Evolutionary conservation across 176 grass and related monocot species (phyloP), one percentile per base, ranked within the genome.

Genomic region (Oryza coarctata): DNA sequence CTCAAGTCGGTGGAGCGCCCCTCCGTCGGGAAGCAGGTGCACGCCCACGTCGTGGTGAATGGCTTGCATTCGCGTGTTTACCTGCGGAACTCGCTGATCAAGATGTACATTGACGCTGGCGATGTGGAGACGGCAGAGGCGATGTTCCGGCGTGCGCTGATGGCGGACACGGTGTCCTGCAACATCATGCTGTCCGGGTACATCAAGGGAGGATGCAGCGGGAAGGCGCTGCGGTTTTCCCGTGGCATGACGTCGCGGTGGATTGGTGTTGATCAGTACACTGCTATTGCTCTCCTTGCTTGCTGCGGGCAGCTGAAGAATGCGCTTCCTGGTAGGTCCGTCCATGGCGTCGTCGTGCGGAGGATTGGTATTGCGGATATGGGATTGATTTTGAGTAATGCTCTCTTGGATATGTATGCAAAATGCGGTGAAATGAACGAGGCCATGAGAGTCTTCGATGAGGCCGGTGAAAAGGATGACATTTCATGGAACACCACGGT

Each of bases 131-230:
- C 67, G 31, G 90, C 83, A 0, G 87, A 76, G 38, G 63, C 44
- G 41, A 71, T 89, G 84, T 89, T 89, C 73, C 9, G 52, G 31
- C 66, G 64, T 31, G 75, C 75, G 31, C 55, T 49, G 0, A 13
- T 3, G 74, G 36, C 17, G 12, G 87, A 92, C 67, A 14, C 55
- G 3, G 84, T 74, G 57, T 77, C 87, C 5, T 87, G 50, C 30
- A 89, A 89, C 33, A 84, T 92, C 71, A 87, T 92, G 90, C 44
- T 89, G 29, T 89, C 87, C 36, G 90, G 90, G 65, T 83, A 87
- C 35, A 76, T 73, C 29, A 89, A 44, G 32, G 45, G 73, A 47
- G 80, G 90, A 7, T 69, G 31, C 72, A 81, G 12, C 25, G 13
- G 0, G 25, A 86, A 77, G 75, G 87, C 87, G 20, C 75, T 82